Percentiles rank a stretch among this genome's conserved stretches.
Conservation (phyloP, 768 basidiomycete species). For the Botryobasidium botryosum region DNA sequence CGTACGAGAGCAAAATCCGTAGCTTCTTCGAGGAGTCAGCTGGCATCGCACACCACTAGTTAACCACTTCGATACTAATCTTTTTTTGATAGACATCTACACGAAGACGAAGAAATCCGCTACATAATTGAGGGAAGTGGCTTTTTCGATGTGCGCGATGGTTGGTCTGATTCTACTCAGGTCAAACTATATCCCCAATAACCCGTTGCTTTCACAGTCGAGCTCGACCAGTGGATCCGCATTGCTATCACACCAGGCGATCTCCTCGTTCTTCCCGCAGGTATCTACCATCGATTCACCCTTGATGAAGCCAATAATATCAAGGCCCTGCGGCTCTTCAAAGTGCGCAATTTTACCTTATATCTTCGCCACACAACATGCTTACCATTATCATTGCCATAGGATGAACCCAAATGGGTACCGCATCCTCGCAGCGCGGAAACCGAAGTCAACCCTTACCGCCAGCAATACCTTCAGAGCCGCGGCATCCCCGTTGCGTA, state of each 20-base stretch:
- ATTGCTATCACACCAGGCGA: conserved; percentile 62
- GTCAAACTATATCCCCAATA: not conserved
- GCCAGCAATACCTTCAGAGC: conserved; percentile 17
- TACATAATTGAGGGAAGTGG: conserved; percentile 77
- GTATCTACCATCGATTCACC: conserved; percentile 91
- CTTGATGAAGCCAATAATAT: conserved; percentile 60
- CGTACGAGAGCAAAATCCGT: conserved; percentile 70
- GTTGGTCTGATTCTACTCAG: conserved; percentile 14
- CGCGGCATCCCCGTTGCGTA: too few species aligned
- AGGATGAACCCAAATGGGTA: conserved; percentile 19
- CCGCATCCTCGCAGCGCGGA: conserved; percentile 19
- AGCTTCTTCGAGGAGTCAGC: conserved; percentile 69
- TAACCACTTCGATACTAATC: not conserved
- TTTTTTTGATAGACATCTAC: conserved; percentile 49
- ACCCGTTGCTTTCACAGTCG: conserved; percentile 29
- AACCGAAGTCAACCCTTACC: conserved; percentile 16
- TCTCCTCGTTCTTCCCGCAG: conserved; percentile 71
- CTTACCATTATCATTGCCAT: conserved; percentile 1
- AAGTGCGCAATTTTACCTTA: conserved; percentile 28
- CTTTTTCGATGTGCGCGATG: conserved; percentile 84
- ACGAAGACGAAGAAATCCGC: conserved; percentile 91
- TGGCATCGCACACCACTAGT: not conserved
- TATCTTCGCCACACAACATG: not conserved
- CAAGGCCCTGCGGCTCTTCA: conserved; percentile 69
- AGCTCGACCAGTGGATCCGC: conserved; percentile 65